A percentile compares a stretch with the other conserved stretches of the same genome.
phyloP scores from a whole-genome alignment of 192 early-diverging fungal genomes.

The Backusella macrospora region DNA sequence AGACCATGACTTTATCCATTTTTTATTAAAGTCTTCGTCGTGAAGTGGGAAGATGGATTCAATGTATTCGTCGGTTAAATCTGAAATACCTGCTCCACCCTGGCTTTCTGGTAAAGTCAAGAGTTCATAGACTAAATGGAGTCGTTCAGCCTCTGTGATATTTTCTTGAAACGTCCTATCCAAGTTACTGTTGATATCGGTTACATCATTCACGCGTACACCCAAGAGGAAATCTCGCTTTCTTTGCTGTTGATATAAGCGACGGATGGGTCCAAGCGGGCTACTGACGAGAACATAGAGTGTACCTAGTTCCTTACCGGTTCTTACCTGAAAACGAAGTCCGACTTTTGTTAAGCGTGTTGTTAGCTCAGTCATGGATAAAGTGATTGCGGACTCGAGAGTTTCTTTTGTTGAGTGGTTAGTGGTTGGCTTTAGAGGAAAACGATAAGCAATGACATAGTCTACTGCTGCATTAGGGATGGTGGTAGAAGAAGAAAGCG shows the following conservation, averaged over 20 bases:
- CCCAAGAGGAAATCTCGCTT: constrained; percentile 77
- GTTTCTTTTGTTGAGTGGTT: not conserved
- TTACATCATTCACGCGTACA: constrained; percentile 48
- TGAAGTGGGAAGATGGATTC: constrained; percentile 81
- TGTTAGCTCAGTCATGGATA: constrained; percentile 58
- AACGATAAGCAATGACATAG: constrained; percentile 18
- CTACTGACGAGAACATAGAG: constrained; percentile 72
- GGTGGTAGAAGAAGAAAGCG: not conserved
- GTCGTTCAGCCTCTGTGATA: constrained; percentile 54
- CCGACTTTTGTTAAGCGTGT: constrained; percentile 58
- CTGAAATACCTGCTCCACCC: constrained; percentile 67
- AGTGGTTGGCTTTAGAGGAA: not conserved
- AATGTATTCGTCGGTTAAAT: constrained; percentile 52
- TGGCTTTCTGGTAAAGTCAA: constrained; percentile 58
- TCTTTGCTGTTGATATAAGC: not conserved
- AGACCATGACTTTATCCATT: constrained; percentile 84
- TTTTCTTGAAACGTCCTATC: constrained; percentile 15
- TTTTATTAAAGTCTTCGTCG: constrained; percentile 75
- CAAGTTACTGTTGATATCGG: constrained; percentile 20
- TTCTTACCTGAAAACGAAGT: constrained; percentile 64
- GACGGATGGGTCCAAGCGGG: constrained; percentile 39
- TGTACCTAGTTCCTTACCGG: constrained; percentile 49
- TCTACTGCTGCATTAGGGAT: constrained; percentile 13
- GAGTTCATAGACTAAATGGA: constrained; percentile 64
- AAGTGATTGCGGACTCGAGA: constrained; percentile 39